These are phyloP conservation scores for Debaryomyces robertsiae DNA, from an alignment of 1,139 yeast genomes.

Conservation along the genomic window DNA sequence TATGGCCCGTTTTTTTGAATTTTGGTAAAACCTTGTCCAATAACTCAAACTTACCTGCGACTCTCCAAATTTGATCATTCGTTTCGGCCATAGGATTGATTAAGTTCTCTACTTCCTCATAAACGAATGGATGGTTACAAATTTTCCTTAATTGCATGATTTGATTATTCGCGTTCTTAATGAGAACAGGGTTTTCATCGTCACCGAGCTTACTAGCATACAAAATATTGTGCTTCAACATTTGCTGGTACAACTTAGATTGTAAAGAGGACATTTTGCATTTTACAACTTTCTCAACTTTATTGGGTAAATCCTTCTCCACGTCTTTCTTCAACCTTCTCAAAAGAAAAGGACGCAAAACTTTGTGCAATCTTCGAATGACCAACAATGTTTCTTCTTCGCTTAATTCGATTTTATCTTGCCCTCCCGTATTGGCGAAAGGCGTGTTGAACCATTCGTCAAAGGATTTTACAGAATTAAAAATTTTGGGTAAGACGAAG, in stretches of 20 bases:
- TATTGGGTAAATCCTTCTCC: slow-evolving; percentile 93
- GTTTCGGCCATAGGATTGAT: slow-evolving; percentile 76
- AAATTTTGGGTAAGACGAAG: slow-evolving; percentile 77
- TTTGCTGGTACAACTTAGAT: slow-evolving; percentile 72
- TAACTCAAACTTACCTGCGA: slow-evolving; percentile 76
- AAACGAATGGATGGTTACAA: slow-evolving; percentile 97
- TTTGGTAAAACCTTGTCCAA: slow-evolving; percentile 76
- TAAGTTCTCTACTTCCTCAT: slow-evolving; percentile 88
- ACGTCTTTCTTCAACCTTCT: slow-evolving; percentile 97
- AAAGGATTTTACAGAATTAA: slow-evolving; percentile 81
- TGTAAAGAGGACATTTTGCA: slow-evolving; percentile 93
- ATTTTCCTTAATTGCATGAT: slow-evolving; percentile 95
- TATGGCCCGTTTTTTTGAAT: slow-evolving; percentile 72
- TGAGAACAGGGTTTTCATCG: slow-evolving; percentile 51
- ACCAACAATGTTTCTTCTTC: slow-evolving; percentile 95
- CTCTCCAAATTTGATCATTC: slow-evolving; percentile 74
- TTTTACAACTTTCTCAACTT: slow-evolving; percentile 91
- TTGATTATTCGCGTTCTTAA: slow-evolving; percentile 87
- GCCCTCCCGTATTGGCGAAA: slow-evolving; percentile 79
- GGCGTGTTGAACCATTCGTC: slow-evolving; percentile 91
- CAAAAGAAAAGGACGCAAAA: slow-evolving; percentile 87
- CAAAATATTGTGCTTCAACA: slow-evolving; percentile 69
- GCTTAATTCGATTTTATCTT: slow-evolving; percentile 73
- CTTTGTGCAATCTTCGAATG: slow-evolving; percentile 94
- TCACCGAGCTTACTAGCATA: slow-evolving; percentile 57